These are phyloP conservation scores for Trichothecium roseum DNA, from an alignment of 2,329 filamentous ascomycete species.

Conservation along the genomic window DNA sequence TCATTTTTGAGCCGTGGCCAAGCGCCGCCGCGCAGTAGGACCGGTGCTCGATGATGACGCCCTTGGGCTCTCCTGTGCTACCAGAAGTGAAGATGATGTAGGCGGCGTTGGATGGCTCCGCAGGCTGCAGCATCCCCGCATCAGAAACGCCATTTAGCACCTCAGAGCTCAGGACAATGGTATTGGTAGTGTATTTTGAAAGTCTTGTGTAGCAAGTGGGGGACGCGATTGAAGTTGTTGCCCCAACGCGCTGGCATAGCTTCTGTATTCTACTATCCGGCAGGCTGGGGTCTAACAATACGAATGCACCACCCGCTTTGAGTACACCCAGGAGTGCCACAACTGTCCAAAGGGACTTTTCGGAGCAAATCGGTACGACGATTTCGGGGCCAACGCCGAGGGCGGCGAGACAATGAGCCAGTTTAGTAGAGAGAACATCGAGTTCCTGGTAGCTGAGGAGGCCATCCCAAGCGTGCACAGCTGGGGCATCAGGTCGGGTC, in stretches of 20 bases:
- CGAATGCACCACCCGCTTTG: conserved; percentile 14
- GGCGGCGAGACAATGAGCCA: conserved; percentile 22
- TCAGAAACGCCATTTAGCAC: too few species aligned
- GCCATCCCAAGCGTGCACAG: conserved; percentile 33
- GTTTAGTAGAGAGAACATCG: conserved; percentile 23
- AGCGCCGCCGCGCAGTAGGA: too few species aligned
- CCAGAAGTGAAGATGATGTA: conserved; percentile 13
- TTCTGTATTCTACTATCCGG: too few species aligned
- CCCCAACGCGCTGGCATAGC: too few species aligned
- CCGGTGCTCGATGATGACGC: conserved; percentile 9
- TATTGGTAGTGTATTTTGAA: too few species aligned
- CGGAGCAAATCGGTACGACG: conserved; percentile 8
- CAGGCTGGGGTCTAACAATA: conserved; percentile 7
- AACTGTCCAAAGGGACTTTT: conserved; percentile 12
- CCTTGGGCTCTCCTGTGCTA: conserved; percentile 12
- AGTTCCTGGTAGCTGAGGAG: conserved; percentile 29
- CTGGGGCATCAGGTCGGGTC: conserved; percentile 17
- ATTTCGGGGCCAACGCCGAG: conserved; percentile 14
- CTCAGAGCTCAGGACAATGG: too few species aligned
- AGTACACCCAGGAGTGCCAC: conserved; percentile 14
- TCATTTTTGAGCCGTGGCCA: too few species aligned
- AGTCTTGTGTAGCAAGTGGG: too few species aligned
- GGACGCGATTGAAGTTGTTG: too few species aligned
- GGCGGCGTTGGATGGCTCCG: conserved; percentile 2
- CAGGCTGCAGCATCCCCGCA: too few species aligned